phyloP scores from a whole-genome alignment of 495 filamentous ascomycete genomes.

The Penicillium lividum region DNA sequence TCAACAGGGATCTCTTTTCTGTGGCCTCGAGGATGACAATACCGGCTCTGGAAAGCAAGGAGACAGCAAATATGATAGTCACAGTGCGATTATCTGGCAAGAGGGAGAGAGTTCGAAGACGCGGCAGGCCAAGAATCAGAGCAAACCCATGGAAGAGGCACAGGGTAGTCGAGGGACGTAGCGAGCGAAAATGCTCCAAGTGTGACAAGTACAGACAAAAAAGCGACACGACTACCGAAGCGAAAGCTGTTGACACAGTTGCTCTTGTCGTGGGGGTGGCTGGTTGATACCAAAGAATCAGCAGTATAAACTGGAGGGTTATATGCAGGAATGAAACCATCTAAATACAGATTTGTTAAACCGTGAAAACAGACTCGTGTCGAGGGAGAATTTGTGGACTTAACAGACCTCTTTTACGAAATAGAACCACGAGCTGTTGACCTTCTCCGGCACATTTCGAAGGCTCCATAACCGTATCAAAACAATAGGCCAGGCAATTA shows the following conservation, averaged over 20 bases:
- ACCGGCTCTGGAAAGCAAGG: conserved; percentile 38
- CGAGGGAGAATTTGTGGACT: neutral
- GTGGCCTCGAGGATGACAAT: conserved; percentile 50
- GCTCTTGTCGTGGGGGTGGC: conserved; percentile 19
- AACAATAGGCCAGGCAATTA: conserved; percentile 7
- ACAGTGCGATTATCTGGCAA: conserved; percentile 14
- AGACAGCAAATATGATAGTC: conserved; percentile 21
- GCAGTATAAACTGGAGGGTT: conserved; percentile 16
- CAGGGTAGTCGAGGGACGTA: conserved; percentile 24
- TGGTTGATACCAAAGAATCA: conserved; percentile 17
- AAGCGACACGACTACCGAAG: conserved; percentile 6
- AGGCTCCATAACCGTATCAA: conserved; percentile 15
- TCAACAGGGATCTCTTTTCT: conserved; percentile 50
- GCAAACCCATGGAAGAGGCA: conserved; percentile 16
- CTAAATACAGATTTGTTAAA: conserved; percentile 7
- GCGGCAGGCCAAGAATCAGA: conserved; percentile 20
- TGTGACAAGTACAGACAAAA: conserved; percentile 21
- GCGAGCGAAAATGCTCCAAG: conserved; percentile 24
- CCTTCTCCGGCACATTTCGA: conserved; percentile 14
- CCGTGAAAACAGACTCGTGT: neutral
- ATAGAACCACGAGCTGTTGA: conserved; percentile 29
- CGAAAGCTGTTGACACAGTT: conserved; percentile 19
- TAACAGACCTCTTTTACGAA: conserved; percentile 18
- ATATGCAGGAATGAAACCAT: conserved; percentile 15
- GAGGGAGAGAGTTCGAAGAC: conserved; percentile 22